A percentile compares a stretch with the other conserved stretches of the same genome.
Evolutionary conservation across 176 grass and related monocot genomes (phyloP).

Genomic region (Neostapfia colusana): DNA sequence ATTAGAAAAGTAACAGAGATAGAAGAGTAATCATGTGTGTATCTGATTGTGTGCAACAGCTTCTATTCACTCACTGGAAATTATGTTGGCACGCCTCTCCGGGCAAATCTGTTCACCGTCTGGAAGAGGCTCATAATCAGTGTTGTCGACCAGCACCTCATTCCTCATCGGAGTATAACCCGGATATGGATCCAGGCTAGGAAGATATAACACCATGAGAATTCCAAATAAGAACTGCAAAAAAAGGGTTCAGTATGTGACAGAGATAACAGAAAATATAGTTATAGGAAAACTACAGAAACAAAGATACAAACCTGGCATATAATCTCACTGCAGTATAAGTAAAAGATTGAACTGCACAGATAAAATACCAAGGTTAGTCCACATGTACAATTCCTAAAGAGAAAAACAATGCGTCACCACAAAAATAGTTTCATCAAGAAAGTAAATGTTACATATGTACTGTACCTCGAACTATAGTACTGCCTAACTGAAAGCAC

Average conservation of each 20-base stretch:
- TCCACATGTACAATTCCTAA: constrained; percentile 22
- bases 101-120: constrained; percentile 86
- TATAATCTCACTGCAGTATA: constrained; percentile 71
- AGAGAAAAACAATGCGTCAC: background rate
- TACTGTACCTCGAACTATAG: constrained; percentile 61
- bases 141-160: constrained; percentile 58
- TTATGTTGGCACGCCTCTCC: constrained; percentile 61
- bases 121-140: constrained; percentile 81
- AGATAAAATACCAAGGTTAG: constrained; percentile 40
- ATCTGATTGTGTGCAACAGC: constrained; percentile 28
- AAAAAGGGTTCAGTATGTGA: constrained; percentile 27
- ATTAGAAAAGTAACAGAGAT: constrained; percentile 1
- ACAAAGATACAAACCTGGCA: constrained; percentile 60
- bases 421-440: constrained; percentile 25
- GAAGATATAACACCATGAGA: constrained; percentile 80
- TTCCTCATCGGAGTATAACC: constrained; percentile 77
- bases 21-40: constrained; percentile 15
- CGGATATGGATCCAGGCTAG: constrained; percentile 77
- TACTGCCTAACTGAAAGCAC: constrained; percentile 69
- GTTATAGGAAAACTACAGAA: background rate
- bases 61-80: constrained; percentile 72
- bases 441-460: constrained; percentile 26
- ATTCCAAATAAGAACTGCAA: constrained; percentile 88
- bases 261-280: background rate
- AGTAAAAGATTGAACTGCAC: constrained; percentile 80